phyloP scores from a whole-genome alignment of 768 basidiomycete species.

The Tulasnella sp. region DNA sequence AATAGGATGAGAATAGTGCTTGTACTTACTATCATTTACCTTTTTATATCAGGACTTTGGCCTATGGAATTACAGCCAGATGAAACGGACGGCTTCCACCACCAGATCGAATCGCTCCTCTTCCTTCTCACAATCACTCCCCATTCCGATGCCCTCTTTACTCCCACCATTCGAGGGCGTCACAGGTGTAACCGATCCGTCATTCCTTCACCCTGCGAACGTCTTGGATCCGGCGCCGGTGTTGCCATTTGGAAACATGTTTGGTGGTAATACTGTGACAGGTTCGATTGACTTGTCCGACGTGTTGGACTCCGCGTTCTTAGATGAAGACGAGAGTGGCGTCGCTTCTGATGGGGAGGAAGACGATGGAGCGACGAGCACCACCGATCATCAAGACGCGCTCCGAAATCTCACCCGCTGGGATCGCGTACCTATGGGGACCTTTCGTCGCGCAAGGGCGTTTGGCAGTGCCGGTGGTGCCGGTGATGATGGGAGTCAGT shows the following conservation, averaged over 20 bases:
- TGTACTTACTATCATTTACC: not conserved
- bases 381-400: not conserved
- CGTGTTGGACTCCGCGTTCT: conserved; percentile 16
- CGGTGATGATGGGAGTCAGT: not conserved
- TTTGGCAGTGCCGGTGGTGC: conserved; percentile 2
- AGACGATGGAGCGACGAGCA: not conserved
- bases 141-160: not conserved
- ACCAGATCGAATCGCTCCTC: not conserved
- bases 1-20: not conserved
- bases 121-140: conserved; percentile 9
- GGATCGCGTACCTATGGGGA: conserved; percentile 17
- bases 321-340: conserved; percentile 3
- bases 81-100: not conserved
- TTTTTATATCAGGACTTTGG: not conserved
- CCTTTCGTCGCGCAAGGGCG: conserved; percentile 14
- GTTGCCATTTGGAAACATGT: too few species aligned
- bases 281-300: conserved; percentile 16
- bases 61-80: not conserved
- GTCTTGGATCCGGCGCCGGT: too few species aligned
- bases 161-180: not conserved
- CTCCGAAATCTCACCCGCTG: conserved; percentile 15
- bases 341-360: not conserved
- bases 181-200: not conserved
- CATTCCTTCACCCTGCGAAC: not conserved
- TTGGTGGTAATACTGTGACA: not conserved